Base-by-base conservation (phyloP, 345 rosid species). In the Rhizophora apiculata region DNA sequence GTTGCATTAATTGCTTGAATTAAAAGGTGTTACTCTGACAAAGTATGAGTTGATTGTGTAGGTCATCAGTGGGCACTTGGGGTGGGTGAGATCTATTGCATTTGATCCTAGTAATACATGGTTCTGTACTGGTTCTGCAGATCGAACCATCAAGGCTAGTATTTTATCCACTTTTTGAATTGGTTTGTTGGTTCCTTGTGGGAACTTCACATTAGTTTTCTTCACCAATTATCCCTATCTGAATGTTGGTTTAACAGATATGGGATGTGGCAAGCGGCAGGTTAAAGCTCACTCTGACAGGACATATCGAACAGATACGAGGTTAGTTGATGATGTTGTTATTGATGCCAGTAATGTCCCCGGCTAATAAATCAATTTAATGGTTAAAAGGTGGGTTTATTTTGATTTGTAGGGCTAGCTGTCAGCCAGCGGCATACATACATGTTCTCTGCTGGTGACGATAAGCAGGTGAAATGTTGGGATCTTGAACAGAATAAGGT, bases 401-500 rank as follows among this genome's bases (percentile, higher is more conserved):
- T 71, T 77, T 21, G 22, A 2, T 74, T 75, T 83, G 26, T 81
- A 90, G 99, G 98, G 56, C 98, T 96, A 65, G 99, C 97, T 51
- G 87, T 96, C 64, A 96, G 99, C 78, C 85, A 58, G 74, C 87
- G 82, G 72, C 94, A 89, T 70, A 90, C 99, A 7, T 96, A 92
- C 76, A 87, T 96, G 98, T 96, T 92, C 78, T 96, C 98, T 62
- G 97, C 99, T 73, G 99, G 99, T 68, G 99, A 96, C 77, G 99
- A 96, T 79, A 96, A 96, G 63, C 98, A 89, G 86, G 99, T 96
- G 69, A 96, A 96, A 80, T 96, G 99, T 73, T 96, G 98, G 98
- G 99, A 96, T 71, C 99, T 96, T 82, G 99, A 96, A 73, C 99
- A 96, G 79, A 92, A 96, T 74, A 96, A 96, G 97, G 99, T 92